Percentiles rank a stretch among this genome's conserved stretches.
Conservation (phyloP, 805 yeast genomes). For the Kodamaea lidongshanica region DNA sequence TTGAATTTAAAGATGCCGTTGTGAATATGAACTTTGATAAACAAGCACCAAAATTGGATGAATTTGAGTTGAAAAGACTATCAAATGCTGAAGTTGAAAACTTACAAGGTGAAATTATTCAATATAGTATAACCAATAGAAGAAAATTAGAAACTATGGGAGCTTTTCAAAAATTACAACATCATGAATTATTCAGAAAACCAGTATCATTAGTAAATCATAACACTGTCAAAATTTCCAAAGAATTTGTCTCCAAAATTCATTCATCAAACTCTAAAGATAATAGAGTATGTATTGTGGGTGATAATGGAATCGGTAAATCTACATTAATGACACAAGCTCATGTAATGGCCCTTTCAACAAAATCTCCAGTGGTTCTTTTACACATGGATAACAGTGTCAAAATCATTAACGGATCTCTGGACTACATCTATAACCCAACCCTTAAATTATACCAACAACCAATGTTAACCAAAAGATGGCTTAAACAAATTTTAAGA, state of each 20-base stretch:
- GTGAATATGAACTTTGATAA: constrained; percentile 29
- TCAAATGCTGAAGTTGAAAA: constrained; percentile 8
- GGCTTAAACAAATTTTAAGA: constrained; percentile 43
- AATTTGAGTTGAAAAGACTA: constrained; percentile 12
- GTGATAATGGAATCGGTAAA: constrained; percentile 76
- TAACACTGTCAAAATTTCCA: constrained; percentile 37
- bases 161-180: constrained; percentile 61
- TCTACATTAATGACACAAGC: constrained; percentile 66
- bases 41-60: constrained; percentile 19
- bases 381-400: constrained; percentile 50
- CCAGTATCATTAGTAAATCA: constrained; percentile 57
- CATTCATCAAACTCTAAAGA: constrained; percentile 23
- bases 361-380: constrained; percentile 37
- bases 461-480: constrained; percentile 66
- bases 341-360: constrained; percentile 46
- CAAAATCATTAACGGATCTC: constrained; percentile 62
- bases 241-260: constrained; percentile 34
- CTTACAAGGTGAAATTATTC: constrained; percentile 15
- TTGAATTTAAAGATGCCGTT: constrained; percentile 33
- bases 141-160: constrained; percentile 48
- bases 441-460: constrained; percentile 53
- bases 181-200: constrained; percentile 54
- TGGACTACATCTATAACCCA: constrained; percentile 56
- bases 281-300: constrained; percentile 54
- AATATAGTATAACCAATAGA: constrained; percentile 38